Evolutionary conservation across 805 yeast genomes (phyloP).

Genomic region (Blastobotrys americana): DNA sequence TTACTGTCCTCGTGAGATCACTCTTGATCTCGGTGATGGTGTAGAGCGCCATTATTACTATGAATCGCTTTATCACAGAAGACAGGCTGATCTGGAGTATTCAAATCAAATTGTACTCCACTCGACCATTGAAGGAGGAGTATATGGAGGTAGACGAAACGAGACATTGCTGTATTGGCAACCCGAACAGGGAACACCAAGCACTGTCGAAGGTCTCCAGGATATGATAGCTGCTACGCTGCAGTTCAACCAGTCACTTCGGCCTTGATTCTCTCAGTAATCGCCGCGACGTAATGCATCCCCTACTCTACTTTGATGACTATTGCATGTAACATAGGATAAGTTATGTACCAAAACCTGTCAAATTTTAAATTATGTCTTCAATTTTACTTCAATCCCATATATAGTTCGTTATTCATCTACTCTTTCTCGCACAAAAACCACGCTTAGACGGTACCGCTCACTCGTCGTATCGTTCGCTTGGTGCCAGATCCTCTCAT

Average conservation of each 20-base stretch:
- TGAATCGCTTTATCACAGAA: conserved; percentile 38
- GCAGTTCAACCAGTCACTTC: conserved; percentile 3
- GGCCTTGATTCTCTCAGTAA: neutral
- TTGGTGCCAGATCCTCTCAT: conserved; percentile 68
- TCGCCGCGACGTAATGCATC: too few species aligned
- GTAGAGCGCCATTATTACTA: conserved; percentile 39
- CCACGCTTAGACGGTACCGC: too few species aligned
- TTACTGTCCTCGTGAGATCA: conserved; percentile 36
- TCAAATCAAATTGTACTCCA: conserved; percentile 35
- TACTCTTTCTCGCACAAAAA: too few species aligned
- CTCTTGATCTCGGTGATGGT: conserved; percentile 33
- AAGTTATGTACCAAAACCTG: too few species aligned
- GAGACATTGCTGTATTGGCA: conserved; percentile 38
- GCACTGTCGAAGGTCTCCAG: neutral
- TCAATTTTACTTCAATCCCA: too few species aligned
- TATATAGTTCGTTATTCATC: too few species aligned
- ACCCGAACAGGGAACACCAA: neutral
- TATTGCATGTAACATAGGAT: too few species aligned
- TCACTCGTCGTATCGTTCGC: conserved; percentile 45
- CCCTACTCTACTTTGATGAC: too few species aligned
- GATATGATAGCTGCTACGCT: conserved; percentile 16
- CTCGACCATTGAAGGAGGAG: conserved; percentile 49
- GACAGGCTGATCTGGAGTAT: conserved; percentile 39
- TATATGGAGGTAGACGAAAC: conserved; percentile 45
- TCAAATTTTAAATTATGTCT: too few species aligned